Evolutionary conservation across 495 filamentous ascomycete species (phyloP).

Genomic region (Podospora sp.): DNA sequence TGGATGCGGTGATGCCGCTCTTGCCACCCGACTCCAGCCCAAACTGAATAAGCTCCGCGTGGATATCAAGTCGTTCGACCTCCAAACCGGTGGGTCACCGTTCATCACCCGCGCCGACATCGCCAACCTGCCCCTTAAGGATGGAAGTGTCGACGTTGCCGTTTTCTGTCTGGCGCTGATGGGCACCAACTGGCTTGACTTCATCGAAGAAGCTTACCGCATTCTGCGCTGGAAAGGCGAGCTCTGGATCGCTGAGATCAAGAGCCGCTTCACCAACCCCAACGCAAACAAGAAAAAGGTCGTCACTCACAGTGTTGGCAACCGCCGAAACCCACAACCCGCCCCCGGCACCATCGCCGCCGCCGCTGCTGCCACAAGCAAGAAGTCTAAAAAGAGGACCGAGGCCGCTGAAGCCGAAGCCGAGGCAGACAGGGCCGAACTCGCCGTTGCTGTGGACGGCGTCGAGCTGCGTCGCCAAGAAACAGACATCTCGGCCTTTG

Average conservation of each 20-base stretch:
- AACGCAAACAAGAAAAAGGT: constrained; percentile 42
- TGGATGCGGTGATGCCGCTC: constrained; percentile 65
- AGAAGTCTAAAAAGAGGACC: constrained; percentile 51
- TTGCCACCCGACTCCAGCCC: constrained; percentile 67
- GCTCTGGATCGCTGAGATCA: constrained; percentile 96
- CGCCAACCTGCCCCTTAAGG: constrained; percentile 71
- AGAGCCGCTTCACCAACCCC: constrained; percentile 78
- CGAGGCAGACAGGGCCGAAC: constrained; percentile 50
- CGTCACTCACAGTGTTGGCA: constrained; percentile 66
- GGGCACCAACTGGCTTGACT: constrained; percentile 97
- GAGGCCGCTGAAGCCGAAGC: constrained; percentile 39
- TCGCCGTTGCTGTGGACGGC: constrained; percentile 56
- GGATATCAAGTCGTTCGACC: constrained; percentile 49
- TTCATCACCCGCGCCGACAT: constrained; percentile 88
- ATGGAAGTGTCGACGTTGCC: constrained; percentile 76
- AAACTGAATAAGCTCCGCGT: constrained; percentile 47
- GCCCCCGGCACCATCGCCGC: constrained; percentile 2
- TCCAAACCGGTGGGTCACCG: constrained; percentile 60
- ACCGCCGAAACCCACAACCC: constrained; percentile 43
- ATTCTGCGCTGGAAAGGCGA: constrained; percentile 89
- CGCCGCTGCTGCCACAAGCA: constrained; percentile 36
- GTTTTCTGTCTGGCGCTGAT: constrained; percentile 96
- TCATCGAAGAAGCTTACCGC: constrained; percentile 92
- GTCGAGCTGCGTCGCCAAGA: constrained; percentile 57
- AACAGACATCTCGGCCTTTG: constrained; percentile 86